A percentile compares a stretch with the other conserved stretches of the same genome.
Conservation (phyloP, 768 basidiomycete species). For the Boletus reticuloceps region DNA sequence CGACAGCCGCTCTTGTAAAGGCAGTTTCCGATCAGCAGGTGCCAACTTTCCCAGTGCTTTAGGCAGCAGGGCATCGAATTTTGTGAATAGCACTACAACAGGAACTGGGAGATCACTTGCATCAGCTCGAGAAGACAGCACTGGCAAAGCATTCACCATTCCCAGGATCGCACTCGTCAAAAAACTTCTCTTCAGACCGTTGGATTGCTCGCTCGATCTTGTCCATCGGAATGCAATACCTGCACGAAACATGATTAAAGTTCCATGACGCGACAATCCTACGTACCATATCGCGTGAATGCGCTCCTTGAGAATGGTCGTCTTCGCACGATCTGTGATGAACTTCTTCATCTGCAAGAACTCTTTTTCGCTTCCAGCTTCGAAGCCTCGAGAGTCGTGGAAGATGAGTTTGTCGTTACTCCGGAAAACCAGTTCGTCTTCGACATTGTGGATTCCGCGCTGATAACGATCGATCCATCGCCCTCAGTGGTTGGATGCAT, state of each 20-base stretch:
- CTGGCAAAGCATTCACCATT: background rate
- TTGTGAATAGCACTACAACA: slow-evolving; percentile 1
- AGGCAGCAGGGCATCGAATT: background rate
- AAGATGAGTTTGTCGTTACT: slow-evolving; percentile 3
- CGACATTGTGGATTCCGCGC: background rate
- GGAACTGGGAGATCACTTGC: background rate
- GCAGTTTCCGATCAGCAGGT: background rate
- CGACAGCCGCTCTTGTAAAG: background rate
- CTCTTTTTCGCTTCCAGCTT: background rate
- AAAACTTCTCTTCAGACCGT: background rate
- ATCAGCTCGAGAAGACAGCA: background rate
- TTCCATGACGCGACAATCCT: background rate
- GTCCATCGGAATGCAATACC: slow-evolving; percentile 10
- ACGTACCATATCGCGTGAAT: slow-evolving; percentile 1
- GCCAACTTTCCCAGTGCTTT: background rate
- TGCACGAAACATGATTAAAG: background rate
- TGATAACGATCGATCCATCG: background rate
- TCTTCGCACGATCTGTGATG: background rate
- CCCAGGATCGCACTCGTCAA: background rate
- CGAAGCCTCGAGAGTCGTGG: background rate
- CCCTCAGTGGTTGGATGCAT: background rate
- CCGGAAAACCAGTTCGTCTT: slow-evolving; percentile 1
- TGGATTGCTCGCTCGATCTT: background rate
- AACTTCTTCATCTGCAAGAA: background rate
- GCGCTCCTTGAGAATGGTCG: background rate